Base-by-base conservation (phyloP, 257 asterid species). In the Nicotiana tomentosiformis region DNA sequence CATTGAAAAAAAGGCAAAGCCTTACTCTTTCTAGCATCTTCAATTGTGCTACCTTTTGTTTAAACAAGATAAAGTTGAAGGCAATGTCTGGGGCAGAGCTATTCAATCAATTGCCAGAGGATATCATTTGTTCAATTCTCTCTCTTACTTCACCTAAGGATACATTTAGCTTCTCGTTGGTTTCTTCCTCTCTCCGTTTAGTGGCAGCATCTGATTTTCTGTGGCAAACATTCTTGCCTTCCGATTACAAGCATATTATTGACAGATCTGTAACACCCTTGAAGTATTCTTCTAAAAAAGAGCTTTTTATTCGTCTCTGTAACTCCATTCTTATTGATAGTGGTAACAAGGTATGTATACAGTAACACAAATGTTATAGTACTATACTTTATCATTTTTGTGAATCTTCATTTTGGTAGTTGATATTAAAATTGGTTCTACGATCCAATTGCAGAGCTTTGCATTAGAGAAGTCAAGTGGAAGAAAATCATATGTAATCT, bases 91-190 rank as follows among this genome's bases (percentile, higher is more conserved):
- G 32, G 56, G 33, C 55, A 69, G 79, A 74, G n/a, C 39, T 23
- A 49, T 74, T 74, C 79, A 49, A 74, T 49, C 4, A 9, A 49
- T 10, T 88, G 67, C 87, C 90, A 1, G 85, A 84, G 35, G 90
- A 88, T 56, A 86, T 89, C 60, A 39, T 88, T 65, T 82, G 86
- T 10, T 56, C 53, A 49, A 84, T 88, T 10, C 46, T 88, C 5
- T 84, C 89, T 16, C 51, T 65, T 18, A 85, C 89, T 15, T 88
- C 90, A n/a, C 90, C 90, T 1, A 10, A 20, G 29, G 90, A 85
- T 67, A 82, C 83, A 5, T 69, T 87, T 85, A 84, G 11, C 67
- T 18, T 84, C 23, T 33, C 78, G 3, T 33, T 20, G 0, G 90
- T 84, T 8, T 88, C 89, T 0, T 81, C 70, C 29, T 78, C 67